Conservation (phyloP, 106 monocot genomes). For the Apostasia shenzhenica region DNA sequence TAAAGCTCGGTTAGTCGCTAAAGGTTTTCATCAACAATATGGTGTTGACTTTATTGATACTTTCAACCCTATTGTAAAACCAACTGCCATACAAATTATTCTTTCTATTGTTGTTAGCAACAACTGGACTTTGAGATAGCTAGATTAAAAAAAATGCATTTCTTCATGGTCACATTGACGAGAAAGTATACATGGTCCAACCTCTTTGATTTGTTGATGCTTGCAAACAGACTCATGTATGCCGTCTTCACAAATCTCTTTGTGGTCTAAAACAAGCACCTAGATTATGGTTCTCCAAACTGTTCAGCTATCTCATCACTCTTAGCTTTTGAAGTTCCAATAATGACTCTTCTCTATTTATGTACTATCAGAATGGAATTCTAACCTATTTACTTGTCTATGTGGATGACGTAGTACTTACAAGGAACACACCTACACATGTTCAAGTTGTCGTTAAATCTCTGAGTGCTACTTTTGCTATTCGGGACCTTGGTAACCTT, state of each 20-base stretch:
- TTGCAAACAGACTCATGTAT: neutral
- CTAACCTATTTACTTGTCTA: neutral
- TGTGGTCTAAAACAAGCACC: constrained; percentile 13
- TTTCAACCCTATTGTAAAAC: constrained; percentile 1
- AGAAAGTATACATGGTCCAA: too few relatives aligned
- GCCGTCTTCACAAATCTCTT: neutral
- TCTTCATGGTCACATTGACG: neutral
- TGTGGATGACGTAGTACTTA: constrained; percentile 20
- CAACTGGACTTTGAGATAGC: neutral
- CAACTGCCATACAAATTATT: constrained; percentile 2
- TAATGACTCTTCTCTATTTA: constrained; percentile 2
- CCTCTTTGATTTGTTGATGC: neutral
- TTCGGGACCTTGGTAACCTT: constrained; percentile 9
- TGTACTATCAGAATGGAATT: neutral
- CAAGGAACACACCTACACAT: neutral
- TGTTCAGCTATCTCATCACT: neutral
- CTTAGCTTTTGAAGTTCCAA: neutral
- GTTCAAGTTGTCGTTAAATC: neutral
- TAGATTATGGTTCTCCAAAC: neutral
- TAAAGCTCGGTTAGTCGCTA: too few relatives aligned
- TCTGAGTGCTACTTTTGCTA: neutral
- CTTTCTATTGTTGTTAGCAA: neutral
- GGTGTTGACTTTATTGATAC: neutral
- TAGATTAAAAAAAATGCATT: constrained; percentile 10
- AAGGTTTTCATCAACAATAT: too few relatives aligned